These are phyloP conservation scores for Penicillium sp. DNA, from an alignment of 2,329 filamentous ascomycete genomes.

Conservation along the genomic window DNA sequence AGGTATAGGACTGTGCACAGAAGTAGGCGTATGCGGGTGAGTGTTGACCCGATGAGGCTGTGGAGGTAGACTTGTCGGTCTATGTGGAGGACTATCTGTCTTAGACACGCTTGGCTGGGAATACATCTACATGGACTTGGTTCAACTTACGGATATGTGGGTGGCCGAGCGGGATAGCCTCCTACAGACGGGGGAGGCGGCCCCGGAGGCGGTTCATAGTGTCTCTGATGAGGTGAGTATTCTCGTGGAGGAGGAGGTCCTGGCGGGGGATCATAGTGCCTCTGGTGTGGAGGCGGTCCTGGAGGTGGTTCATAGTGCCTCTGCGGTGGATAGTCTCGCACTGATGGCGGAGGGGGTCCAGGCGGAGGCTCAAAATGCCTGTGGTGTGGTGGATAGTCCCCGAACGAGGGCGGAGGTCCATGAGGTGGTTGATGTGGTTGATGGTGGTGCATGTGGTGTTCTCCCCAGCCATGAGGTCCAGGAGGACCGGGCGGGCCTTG, in stretches of 20 bases:
- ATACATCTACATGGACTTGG: constrained; percentile 1
- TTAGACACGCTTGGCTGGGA: not conserved
- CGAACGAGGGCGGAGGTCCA: too few relatives aligned
- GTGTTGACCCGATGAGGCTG: constrained; percentile 7
- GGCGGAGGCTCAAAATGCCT: too few relatives aligned
- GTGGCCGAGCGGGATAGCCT: constrained; percentile 6
- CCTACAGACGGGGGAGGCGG: constrained; percentile 1
- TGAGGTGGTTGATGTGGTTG: too few relatives aligned
- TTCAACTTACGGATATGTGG: constrained; percentile 15
- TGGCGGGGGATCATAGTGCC: too few relatives aligned
- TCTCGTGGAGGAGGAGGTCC: too few relatives aligned
- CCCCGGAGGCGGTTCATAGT: constrained; percentile 5
- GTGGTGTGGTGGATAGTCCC: too few relatives aligned
- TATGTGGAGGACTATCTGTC: not conserved
- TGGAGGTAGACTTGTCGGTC: constrained; percentile 11
- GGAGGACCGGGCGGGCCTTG: not conserved
- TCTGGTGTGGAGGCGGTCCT: constrained; percentile 1
- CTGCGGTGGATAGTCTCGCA: not conserved
- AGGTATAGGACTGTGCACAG: constrained; percentile 10
- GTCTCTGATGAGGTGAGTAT: constrained; percentile 1
- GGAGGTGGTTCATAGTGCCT: constrained; percentile 8
- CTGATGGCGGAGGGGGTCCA: too few relatives aligned
- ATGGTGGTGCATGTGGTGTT: too few relatives aligned
- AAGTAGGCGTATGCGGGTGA: constrained; percentile 4
- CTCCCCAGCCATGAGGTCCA: too few relatives aligned